These are phyloP conservation scores for Barnettozyma populi DNA, from an alignment of 805 yeast genomes.

Conservation along the genomic window DNA sequence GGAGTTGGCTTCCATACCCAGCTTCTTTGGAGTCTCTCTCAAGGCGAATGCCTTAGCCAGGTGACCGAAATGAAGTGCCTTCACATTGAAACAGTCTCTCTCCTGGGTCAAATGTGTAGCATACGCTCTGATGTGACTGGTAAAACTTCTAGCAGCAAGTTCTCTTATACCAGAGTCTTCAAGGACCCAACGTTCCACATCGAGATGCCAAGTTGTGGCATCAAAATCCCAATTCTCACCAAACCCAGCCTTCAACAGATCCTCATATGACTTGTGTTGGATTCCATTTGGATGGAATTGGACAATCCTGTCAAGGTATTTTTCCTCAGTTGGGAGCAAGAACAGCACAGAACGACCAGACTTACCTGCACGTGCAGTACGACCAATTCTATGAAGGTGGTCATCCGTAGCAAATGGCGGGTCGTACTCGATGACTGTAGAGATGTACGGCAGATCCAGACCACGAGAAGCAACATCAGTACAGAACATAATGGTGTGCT, in stretches of 20 bases:
- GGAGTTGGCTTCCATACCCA: conserved; percentile 40
- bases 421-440: conserved; percentile 85
- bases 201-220: conserved; percentile 95
- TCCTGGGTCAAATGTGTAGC: conserved; percentile 88
- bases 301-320: conserved; percentile 59
- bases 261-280: conserved; percentile 43
- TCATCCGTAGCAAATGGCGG: conserved; percentile 94
- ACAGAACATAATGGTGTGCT: conserved; percentile 72
- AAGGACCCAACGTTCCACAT: conserved; percentile 82
- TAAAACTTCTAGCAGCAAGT: conserved; percentile 73
- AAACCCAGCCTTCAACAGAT: conserved; percentile 33
- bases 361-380: conserved; percentile 97
- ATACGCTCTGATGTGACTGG: conserved; percentile 89
- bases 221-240: conserved; percentile 78
- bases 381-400: conserved; percentile 93
- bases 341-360: conserved; percentile 74
- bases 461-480: conserved; percentile 99
- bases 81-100: conserved; percentile 74
- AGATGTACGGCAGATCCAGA: conserved; percentile 80
- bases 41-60: conserved; percentile 91
- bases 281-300: conserved; percentile 54
- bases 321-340: conserved; percentile 90
- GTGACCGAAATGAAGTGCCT: conserved; percentile 86
- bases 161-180: conserved; percentile 57
- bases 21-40: conserved; percentile 87